phyloP scores from a whole-genome alignment of 1,139 yeast species.

The Kluyveromyces sp. region DNA sequence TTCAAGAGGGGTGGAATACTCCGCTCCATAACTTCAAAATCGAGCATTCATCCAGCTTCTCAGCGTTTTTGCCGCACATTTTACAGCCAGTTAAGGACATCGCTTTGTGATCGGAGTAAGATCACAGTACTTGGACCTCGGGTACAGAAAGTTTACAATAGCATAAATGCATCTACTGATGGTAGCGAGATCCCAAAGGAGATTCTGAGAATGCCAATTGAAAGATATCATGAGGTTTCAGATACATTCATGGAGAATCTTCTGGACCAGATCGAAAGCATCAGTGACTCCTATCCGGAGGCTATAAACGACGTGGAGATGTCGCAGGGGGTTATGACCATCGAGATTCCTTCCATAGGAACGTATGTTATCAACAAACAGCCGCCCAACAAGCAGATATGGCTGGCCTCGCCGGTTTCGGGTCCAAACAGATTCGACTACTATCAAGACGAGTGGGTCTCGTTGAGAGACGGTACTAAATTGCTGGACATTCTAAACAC shows the following conservation, averaged over 20 bases:
- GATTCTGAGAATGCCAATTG: constrained; percentile 40
- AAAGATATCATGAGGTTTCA: constrained; percentile 52
- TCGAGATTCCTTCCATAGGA: constrained; percentile 60
- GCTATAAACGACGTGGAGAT: constrained; percentile 63
- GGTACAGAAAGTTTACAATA: constrained; percentile 1
- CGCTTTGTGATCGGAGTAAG: neutral
- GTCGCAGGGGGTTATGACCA: constrained; percentile 73
- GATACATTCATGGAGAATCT: constrained; percentile 59
- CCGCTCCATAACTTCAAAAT: neutral
- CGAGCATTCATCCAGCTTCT: neutral
- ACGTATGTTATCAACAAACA: constrained; percentile 87
- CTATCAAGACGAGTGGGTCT: constrained; percentile 52
- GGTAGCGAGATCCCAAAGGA: constrained; percentile 48
- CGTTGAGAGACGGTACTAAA: constrained; percentile 48
- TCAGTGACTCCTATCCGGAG: constrained; percentile 51
- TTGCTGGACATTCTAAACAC: constrained; percentile 42
- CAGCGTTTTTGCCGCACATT: neutral
- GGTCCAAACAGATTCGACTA: constrained; percentile 78
- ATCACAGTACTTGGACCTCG: neutral
- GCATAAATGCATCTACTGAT: constrained; percentile 33
- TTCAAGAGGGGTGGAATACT: neutral
- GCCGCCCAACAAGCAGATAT: constrained; percentile 88
- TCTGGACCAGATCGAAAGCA: constrained; percentile 54
- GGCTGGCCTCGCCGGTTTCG: constrained; percentile 88
- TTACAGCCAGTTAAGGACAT: neutral